A percentile compares a stretch with the other conserved stretches of the same genome.
Evolutionary conservation across 2,329 filamentous ascomycete species (phyloP).

Genomic region (Cercospora zeina): DNA sequence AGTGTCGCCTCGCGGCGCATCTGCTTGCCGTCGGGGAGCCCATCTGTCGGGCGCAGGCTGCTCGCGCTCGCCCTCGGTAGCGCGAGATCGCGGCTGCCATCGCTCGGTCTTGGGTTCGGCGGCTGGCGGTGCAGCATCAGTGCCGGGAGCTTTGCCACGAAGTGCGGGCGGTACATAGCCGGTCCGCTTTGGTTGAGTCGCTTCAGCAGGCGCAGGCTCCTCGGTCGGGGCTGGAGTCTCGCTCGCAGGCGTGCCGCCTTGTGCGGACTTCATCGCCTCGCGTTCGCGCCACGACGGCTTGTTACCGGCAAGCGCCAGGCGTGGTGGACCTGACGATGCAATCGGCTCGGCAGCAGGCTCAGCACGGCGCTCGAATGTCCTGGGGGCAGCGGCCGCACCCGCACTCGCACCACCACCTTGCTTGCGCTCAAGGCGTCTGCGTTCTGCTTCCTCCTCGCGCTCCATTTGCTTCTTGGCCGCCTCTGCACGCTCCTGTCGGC

Average conservation of each 20-base stretch:
- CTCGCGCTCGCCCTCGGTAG: conserved; percentile 24
- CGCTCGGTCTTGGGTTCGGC: conserved; percentile 33
- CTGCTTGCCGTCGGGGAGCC: conserved; percentile 25
- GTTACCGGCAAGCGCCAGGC: conserved; percentile 56
- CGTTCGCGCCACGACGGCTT: conserved; percentile 74
- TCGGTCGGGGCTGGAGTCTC: conserved; percentile 38
- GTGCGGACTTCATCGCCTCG: conserved; percentile 55
- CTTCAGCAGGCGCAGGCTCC: conserved; percentile 43
- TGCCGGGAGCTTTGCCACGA: conserved; percentile 40
- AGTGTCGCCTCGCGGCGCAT: conserved; percentile 20
- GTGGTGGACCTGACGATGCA: conserved; percentile 56
- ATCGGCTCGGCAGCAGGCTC: conserved; percentile 49
- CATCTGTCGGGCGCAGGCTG: conserved; percentile 24
- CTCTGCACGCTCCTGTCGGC: conserved; percentile 59
- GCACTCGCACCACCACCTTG: conserved; percentile 43
- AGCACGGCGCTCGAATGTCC: conserved; percentile 29
- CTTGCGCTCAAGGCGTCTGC: conserved; percentile 65
- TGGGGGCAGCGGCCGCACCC: conserved; percentile 40
- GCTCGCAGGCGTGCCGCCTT: conserved; percentile 28
- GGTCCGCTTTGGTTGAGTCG: conserved; percentile 41
- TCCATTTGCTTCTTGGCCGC: conserved; percentile 41
- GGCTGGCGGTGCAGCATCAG: conserved; percentile 34
- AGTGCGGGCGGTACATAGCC: conserved; percentile 52
- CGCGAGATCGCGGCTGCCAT: conserved; percentile 28
- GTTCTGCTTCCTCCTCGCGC: conserved; percentile 85